A percentile compares a stretch with the other conserved stretches of the same genome.
These are phyloP conservation scores for Wickerhamiella domercqiae DNA, from an alignment of 805 yeast genomes.

Conservation along the genomic window DNA sequence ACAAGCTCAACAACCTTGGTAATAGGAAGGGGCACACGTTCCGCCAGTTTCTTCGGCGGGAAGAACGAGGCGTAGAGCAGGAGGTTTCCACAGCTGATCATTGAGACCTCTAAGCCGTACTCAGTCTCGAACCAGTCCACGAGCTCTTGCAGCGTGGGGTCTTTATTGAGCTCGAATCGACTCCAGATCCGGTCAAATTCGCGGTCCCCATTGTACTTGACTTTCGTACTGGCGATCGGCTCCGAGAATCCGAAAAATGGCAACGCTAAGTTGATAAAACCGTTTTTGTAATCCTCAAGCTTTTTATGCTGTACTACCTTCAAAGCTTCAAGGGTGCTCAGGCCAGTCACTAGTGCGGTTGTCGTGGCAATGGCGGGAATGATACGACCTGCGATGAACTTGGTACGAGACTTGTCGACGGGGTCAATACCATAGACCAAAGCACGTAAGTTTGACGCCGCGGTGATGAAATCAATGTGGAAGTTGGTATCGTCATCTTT, in stretches of 20 bases:
- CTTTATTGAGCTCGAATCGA: slow-evolving; percentile 54
- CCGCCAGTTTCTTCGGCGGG: slow-evolving; percentile 80
- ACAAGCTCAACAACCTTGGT: slow-evolving; percentile 71
- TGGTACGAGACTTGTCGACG: slow-evolving; percentile 80
- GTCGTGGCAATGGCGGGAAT: slow-evolving; percentile 99
- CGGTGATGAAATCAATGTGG: slow-evolving; percentile 89
- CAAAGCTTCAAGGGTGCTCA: slow-evolving; percentile 80
- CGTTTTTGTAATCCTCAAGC: slow-evolving; percentile 81
- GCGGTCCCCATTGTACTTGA: slow-evolving; percentile 58
- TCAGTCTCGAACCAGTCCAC: slow-evolving; percentile 60
- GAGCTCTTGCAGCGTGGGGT: slow-evolving; percentile 58
- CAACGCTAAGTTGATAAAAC: slow-evolving; percentile 78
- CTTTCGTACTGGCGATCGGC: slow-evolving; percentile 76
- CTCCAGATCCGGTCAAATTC: slow-evolving; percentile 89
- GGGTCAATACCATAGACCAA: slow-evolving; percentile 75
- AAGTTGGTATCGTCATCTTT: slow-evolving; percentile 95
- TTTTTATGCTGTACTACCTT: slow-evolving; percentile 71
- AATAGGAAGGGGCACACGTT: slow-evolving; percentile 50
- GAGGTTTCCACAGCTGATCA: slow-evolving; percentile 85
- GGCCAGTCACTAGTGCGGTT: slow-evolving; percentile 93
- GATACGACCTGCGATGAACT: slow-evolving; percentile 94
- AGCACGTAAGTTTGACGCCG: slow-evolving; percentile 95
- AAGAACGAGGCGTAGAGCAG: slow-evolving; percentile 83
- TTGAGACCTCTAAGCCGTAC: slow-evolving; percentile 75
- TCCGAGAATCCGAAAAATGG: slow-evolving; percentile 96